Evolutionary conservation across 1,139 yeast species (phyloP), one percentile per base, ranked within the genome.

Genomic region (Yamadazyma blattariae): DNA sequence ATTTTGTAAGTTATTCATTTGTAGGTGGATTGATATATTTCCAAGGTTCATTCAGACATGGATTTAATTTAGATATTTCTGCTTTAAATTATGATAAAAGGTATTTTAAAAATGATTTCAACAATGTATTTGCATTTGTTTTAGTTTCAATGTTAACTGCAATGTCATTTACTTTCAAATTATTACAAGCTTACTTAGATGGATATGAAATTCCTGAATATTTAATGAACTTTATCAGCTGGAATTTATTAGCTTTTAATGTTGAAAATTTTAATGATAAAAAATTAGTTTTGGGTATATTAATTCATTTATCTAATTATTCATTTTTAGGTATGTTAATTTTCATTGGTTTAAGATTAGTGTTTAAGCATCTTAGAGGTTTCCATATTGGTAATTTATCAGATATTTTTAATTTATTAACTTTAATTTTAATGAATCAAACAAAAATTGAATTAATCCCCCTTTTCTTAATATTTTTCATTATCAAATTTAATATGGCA

Each of bases 391-490:
- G 61, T 0, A 38, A 62, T 16, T 52, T 71, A 21, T 64, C 73
- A 11, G 79, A 75, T 45, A 41, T 75, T 3, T 51, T 68, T 4
- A 67, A 73, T 31, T 45, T 77, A 3, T 34, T 73, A 1, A 73
- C 82, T 2, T 48, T 84, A 1, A 57, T 84, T 27, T 61, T 89
- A 31, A 64, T 89, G 3, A 80, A 83, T 43, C 96, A 90, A 52
- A 70, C 94, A 0, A 70, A 85, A 25, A 59, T 75, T 3, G 71
- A 71, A 30, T 83, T 85, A 45, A 80, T 88, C 21, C 95, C 96
- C 0, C 56, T 89, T 6, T 87, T 80, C 49, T 47, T 79, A 3
- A 54, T 79, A 0, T 76, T 82, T 39, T 59, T 62, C 12, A 36
- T 70, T 0, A 50, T 74, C 28, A 73, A 68, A 41, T 52, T 42